Conservation (phyloP, 116 monocot genomes). For the Thalassia testudinum region DNA sequence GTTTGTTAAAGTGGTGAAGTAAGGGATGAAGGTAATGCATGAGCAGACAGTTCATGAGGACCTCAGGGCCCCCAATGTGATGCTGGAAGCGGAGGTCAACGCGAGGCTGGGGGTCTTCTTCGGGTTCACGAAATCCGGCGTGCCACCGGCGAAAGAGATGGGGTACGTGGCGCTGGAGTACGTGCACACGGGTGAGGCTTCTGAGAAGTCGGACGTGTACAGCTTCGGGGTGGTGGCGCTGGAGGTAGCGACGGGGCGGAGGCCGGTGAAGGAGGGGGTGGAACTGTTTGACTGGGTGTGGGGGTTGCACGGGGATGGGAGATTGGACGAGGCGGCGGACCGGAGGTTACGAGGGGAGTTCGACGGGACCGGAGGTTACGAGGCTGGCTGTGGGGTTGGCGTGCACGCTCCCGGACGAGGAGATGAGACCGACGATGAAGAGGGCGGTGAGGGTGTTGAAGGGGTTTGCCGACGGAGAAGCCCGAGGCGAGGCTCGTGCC, state of each 20-base stretch:
- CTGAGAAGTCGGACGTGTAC: conserved; percentile 59
- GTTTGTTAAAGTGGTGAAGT: no score
- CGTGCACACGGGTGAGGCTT: conserved; percentile 14
- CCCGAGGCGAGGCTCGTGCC: neutral
- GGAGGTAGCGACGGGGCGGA: conserved; percentile 47
- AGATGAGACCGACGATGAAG: conserved; percentile 8
- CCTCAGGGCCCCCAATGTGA: conserved; percentile 13
- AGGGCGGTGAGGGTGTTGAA: conserved; percentile 3
- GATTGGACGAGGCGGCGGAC: conserved; percentile 29
- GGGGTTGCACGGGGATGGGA: conserved; percentile 17
- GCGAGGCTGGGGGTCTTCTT: conserved; percentile 8
- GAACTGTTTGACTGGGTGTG: conserved; percentile 14
- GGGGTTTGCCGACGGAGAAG: neutral
- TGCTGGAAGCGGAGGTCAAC: conserved; percentile 4
- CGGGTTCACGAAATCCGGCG: neutral
- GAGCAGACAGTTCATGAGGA: conserved; percentile 12
- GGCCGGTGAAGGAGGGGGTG: conserved; percentile 39
- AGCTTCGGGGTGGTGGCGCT: conserved; percentile 65
- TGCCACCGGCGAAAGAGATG: neutral
- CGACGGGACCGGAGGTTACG: neutral
- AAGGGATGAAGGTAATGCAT: no score
- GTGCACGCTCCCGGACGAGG: neutral
- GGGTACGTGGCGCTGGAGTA: conserved; percentile 41
- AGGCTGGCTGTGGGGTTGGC: conserved; percentile 2
- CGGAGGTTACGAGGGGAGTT: conserved; percentile 1